These are phyloP conservation scores for Besnoitia besnoiti DNA, from an alignment of 169 alveolate species.

Conservation along the genomic window DNA sequence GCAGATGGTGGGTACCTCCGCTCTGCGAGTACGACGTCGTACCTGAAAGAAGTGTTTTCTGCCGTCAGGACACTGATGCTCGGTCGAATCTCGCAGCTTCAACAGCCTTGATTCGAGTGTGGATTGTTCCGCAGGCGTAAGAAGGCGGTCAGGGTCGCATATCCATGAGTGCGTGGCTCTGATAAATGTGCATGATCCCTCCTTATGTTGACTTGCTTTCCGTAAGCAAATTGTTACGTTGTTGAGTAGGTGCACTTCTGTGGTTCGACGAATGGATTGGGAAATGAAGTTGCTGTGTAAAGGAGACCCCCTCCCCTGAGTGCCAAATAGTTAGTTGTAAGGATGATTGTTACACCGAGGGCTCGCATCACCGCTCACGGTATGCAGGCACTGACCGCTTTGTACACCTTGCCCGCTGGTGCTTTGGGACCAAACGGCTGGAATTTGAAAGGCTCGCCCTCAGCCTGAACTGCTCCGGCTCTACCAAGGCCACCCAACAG, in stretches of 20 bases:
- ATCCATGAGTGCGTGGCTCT: constrained; percentile 64
- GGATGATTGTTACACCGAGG: not conserved
- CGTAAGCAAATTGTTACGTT: constrained; percentile 1
- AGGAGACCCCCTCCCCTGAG: constrained; percentile 38
- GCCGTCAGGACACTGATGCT: constrained; percentile 51
- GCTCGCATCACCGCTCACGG: not conserved
- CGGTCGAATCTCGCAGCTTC: constrained; percentile 62
- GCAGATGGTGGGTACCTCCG: not conserved
- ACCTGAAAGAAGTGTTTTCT: constrained; percentile 58
- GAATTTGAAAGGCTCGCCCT: not conserved
- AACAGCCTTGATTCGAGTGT: constrained; percentile 54
- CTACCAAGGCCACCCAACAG: not conserved
- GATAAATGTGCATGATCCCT: not conserved
- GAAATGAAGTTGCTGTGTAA: constrained; percentile 56
- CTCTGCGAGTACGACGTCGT: not conserved
- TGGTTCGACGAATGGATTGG: constrained; percentile 66
- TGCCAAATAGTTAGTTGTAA: not conserved
- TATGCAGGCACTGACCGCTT: not conserved
- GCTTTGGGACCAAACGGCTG: not conserved
- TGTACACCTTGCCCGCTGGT: not conserved
- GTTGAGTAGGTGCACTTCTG: constrained; percentile 59
- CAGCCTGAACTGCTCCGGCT: not conserved
- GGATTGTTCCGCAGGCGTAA: constrained; percentile 60
- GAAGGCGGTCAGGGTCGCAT: constrained; percentile 66
- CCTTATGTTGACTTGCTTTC: too few relatives aligned